phyloP scores from a whole-genome alignment of 768 basidiomycete genomes.

The Leccinum uliginosum region DNA sequence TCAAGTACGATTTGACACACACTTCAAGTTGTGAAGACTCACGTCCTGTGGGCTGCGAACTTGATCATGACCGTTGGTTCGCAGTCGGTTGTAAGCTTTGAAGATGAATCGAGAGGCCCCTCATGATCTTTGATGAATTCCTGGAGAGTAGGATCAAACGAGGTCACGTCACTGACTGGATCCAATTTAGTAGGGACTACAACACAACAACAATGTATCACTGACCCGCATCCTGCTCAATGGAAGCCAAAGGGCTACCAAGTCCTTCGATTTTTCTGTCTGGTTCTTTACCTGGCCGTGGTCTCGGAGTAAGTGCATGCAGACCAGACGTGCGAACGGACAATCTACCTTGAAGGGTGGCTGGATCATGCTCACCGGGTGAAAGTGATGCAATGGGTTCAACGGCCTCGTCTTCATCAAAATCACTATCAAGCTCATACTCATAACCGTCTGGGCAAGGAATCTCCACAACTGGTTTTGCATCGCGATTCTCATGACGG shows the following conservation, averaged over 20 bases:
- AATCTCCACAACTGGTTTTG: slow-evolving; percentile 2
- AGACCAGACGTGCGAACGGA: not conserved
- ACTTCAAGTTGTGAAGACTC: not conserved
- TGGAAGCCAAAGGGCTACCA: slow-evolving; percentile 2
- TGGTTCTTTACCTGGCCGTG: slow-evolving; percentile 4
- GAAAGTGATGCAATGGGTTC: not conserved
- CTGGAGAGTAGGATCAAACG: not conserved
- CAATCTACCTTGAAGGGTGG: slow-evolving; percentile 2
- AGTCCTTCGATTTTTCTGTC: not conserved
- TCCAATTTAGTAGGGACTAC: slow-evolving; percentile 7
- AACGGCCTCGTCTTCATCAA: slow-evolving; percentile 14
- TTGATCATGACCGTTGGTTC: slow-evolving; percentile 2
- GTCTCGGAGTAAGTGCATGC: not conserved
- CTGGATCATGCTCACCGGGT: not conserved
- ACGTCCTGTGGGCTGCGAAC: slow-evolving; percentile 19
- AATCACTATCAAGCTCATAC: slow-evolving; percentile 24
- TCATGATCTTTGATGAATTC: slow-evolving; percentile 3
- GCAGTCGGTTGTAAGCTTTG: not conserved
- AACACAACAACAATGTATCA: not conserved
- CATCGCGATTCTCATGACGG: not conserved
- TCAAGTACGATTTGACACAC: not conserved
- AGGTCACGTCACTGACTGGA: slow-evolving; percentile 4
- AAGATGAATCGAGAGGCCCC: not conserved
- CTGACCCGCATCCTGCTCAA: slow-evolving; percentile 12
- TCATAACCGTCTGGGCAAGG: slow-evolving; percentile 9